Evolutionary conservation across 495 filamentous ascomycete species (phyloP).

Genomic region (Thermochaetoides thermophila): DNA sequence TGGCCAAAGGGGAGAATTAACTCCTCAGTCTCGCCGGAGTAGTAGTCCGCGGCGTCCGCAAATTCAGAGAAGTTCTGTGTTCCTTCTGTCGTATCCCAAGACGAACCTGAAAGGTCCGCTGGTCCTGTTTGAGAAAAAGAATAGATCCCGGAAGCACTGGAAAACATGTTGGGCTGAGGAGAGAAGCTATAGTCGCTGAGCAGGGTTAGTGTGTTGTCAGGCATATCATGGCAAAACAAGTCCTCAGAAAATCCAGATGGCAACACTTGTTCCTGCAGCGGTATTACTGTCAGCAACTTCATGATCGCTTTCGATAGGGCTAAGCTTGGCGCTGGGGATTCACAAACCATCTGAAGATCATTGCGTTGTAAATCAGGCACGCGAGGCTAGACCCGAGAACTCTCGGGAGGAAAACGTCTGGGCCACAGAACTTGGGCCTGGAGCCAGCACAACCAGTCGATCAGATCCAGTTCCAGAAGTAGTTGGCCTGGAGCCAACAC

Average conservation of each 20-base stretch:
- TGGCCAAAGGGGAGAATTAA: slow-evolving; percentile 33
- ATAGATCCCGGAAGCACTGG: slow-evolving; percentile 34
- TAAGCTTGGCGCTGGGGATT: no score
- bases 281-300: slow-evolving; percentile 19
- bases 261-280: slow-evolving; percentile 32
- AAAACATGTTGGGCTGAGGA: slow-evolving; percentile 32
- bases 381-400: no score
- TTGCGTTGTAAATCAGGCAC: no score
- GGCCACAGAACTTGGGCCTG: no score
- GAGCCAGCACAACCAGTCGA: no score
- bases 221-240: slow-evolving; percentile 29
- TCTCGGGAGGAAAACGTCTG: no score
- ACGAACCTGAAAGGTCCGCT: slow-evolving; percentile 33
- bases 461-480: no score
- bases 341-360: no score
- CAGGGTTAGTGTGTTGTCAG: slow-evolving; percentile 36
- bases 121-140: slow-evolving; percentile 40
- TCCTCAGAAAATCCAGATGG: slow-evolving; percentile 11
- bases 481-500: slow-evolving; percentile 1
- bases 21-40: slow-evolving; percentile 32
- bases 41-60: slow-evolving; percentile 19
- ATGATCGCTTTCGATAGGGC: no score
- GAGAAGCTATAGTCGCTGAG: slow-evolving; percentile 37
- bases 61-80: slow-evolving; percentile 37
- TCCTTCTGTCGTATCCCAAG: slow-evolving; percentile 38